Evolutionary conservation across 371 early-diverging fungal genomes (phyloP), one percentile per base, ranked within the genome.

Genomic region (Sporodiniella umbellata): DNA sequence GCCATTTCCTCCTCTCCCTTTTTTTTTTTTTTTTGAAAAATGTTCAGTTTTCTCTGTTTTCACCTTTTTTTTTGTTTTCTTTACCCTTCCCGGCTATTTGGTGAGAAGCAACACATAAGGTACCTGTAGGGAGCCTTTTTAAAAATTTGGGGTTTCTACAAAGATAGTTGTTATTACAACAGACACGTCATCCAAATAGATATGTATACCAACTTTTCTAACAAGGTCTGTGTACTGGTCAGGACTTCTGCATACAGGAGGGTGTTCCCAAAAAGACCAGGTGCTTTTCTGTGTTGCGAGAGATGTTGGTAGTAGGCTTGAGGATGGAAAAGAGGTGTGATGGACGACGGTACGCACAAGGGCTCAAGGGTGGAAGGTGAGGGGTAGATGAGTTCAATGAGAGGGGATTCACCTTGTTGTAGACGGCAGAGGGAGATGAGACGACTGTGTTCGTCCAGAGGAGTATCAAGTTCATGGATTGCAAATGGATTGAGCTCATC

Each of bases 191-290:
- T n/a, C n/a, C 24, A 45, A 10, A 31, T 45, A n/a, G 3, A 18
- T 33, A 4, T 14, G 25, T 15, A 1, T 8, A 18, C 38, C 26
- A 73, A 87, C 78, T 87, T 90, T 53, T 95, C 95, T 25, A 96
- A 64, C 31, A 95, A 59, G 1, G 94, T 91, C 64, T 96, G 96
- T 1, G 97, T 98, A 12, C 94, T 94, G 2, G 80, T 75, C 3
- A 92, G 72, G 0, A 85, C 80, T 42, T 89, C 79, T 5, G 88
- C 79, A 69, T 92, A 94, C 51, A 95, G 53, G 2, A 94, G 50
- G 26, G 66, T 75, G 28, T 80, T 83, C 11, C 96, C 96, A 58
- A 87, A 85, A 42, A 61, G 58, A 23, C 53, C 10, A 25, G 35
- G 24, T 4, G 1, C 21, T 37, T 48, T 50, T 28, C 35, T 49